phyloP scores from a whole-genome alignment of 2,329 filamentous ascomycete species.

The Cytospora paraplurivora region DNA sequence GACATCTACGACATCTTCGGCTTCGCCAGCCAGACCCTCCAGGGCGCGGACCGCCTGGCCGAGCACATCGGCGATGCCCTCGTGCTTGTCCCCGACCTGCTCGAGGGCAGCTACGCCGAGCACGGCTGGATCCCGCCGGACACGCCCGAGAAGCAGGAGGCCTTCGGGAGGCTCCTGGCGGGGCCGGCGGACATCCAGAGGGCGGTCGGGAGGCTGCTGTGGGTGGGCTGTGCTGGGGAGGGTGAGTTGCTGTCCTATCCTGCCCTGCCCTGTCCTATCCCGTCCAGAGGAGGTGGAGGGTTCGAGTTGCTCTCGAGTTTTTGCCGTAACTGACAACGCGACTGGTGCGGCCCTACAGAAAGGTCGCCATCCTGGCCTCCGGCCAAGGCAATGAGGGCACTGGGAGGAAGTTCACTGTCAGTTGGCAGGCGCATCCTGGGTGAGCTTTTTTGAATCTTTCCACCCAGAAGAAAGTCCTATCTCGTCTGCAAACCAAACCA shows the following conservation, averaged over 20 bases:
- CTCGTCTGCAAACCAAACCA: neutral
- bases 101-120: conserved; percentile 42
- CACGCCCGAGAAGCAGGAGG: conserved; percentile 46
- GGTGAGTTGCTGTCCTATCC: conserved; percentile 36
- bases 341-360: conserved; percentile 7
- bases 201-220: conserved; percentile 41
- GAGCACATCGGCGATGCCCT: conserved; percentile 40
- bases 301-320: neutral
- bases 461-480: neutral
- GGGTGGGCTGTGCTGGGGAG: conserved; percentile 55
- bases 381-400: conserved; percentile 40
- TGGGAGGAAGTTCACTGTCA: conserved; percentile 41
- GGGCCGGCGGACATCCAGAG: conserved; percentile 36
- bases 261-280: neutral
- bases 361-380: conserved; percentile 43
- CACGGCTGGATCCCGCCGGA: conserved; percentile 42
- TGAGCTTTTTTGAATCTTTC: conserved; percentile 24
- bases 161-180: conserved; percentile 38
- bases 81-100: conserved; percentile 45
- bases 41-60: conserved; percentile 51
- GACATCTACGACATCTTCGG: conserved; percentile 54
- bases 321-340: neutral
- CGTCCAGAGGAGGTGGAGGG: neutral
- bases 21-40: conserved; percentile 47
- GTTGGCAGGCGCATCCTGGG: conserved; percentile 39